phyloP scores from a whole-genome alignment of 495 filamentous ascomycete genomes.

The Penicillium roqueforti region DNA sequence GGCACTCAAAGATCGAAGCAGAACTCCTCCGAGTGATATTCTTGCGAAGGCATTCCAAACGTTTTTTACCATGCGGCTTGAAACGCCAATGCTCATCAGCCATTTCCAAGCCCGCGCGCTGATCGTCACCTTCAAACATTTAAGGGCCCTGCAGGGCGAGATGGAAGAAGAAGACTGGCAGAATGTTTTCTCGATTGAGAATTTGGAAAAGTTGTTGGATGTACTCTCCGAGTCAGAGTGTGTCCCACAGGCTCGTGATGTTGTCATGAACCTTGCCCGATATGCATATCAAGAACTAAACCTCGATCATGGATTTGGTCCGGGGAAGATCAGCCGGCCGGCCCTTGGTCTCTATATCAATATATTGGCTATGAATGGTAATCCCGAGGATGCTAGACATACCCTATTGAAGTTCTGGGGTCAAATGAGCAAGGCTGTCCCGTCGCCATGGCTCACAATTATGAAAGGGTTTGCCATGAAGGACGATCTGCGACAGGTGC shows the following conservation, averaged over 20 bases:
- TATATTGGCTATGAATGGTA: slow-evolving; percentile 55
- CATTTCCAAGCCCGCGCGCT: slow-evolving; percentile 60
- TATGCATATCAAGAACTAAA: slow-evolving; percentile 53
- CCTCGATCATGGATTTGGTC: slow-evolving; percentile 34
- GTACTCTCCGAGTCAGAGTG: slow-evolving; percentile 37
- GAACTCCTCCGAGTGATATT: slow-evolving; percentile 56
- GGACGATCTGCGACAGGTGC: slow-evolving; percentile 47
- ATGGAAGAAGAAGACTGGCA: slow-evolving; percentile 35
- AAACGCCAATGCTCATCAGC: slow-evolving; percentile 49
- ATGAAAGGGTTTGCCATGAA: slow-evolving; percentile 65
- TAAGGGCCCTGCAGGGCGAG: slow-evolving; percentile 40
- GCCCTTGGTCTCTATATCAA: slow-evolving; percentile 51
- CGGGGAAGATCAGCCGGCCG: slow-evolving; percentile 31
- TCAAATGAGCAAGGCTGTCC: slow-evolving; percentile 27
- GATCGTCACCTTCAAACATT: slow-evolving; percentile 53
- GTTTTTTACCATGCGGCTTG: slow-evolving; percentile 57
- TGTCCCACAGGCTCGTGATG: slow-evolving; percentile 32
- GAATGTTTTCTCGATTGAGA: slow-evolving; percentile 45
- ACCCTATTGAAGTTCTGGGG: slow-evolving; percentile 44
- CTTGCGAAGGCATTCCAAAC: slow-evolving; percentile 58
- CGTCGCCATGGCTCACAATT: slow-evolving; percentile 54
- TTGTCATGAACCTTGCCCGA: slow-evolving; percentile 49
- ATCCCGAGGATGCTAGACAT: slow-evolving; percentile 54
- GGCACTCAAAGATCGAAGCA: slow-evolving; percentile 31
- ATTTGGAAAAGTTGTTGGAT: slow-evolving; percentile 45